phyloP scores from a whole-genome alignment of 306 rosid species.

The Psophocarpus tetragonolobus region DNA sequence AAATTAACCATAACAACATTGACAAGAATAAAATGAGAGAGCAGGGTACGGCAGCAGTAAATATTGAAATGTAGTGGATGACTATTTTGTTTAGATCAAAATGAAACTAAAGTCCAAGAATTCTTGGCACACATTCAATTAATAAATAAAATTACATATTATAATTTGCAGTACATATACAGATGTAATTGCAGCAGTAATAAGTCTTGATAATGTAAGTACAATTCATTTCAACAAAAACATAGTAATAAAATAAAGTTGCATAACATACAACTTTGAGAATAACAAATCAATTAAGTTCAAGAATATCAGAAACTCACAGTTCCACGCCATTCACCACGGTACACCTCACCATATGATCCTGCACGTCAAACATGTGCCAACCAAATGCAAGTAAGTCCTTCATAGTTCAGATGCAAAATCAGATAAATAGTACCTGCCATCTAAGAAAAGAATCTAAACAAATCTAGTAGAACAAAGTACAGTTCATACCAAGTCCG shows the following conservation, averaged over 20 bases:
- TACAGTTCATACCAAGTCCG: slow-evolving; percentile 84
- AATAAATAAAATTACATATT: background rate
- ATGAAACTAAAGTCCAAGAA: slow-evolving; percentile 7
- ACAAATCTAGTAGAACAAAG: slow-evolving; percentile 38
- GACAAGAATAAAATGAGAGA: background rate
- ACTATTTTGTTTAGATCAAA: background rate
- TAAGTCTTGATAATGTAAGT: slow-evolving; percentile 14
- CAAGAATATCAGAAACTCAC: slow-evolving; percentile 61
- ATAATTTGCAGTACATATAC: background rate
- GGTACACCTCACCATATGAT: slow-evolving; percentile 98
- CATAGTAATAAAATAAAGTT: background rate
- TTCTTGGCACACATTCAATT: background rate
- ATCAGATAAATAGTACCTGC: slow-evolving; percentile 23
- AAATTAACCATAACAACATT: background rate
- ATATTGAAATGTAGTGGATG: background rate
- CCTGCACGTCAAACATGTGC: slow-evolving; percentile 54
- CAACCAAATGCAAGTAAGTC: no score
- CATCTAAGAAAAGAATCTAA: slow-evolving; percentile 30
- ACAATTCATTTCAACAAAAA: background rate
- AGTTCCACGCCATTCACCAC: slow-evolving; percentile 95
- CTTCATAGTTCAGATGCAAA: background rate
- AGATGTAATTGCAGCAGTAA: slow-evolving; percentile 6
- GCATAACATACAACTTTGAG: slow-evolving; percentile 7
- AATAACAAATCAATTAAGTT: slow-evolving; percentile 23
- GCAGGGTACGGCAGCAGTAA: background rate